Evolutionary conservation across 192 early-diverging fungal genomes (phyloP).

Genomic region (Coemansia sp.): DNA sequence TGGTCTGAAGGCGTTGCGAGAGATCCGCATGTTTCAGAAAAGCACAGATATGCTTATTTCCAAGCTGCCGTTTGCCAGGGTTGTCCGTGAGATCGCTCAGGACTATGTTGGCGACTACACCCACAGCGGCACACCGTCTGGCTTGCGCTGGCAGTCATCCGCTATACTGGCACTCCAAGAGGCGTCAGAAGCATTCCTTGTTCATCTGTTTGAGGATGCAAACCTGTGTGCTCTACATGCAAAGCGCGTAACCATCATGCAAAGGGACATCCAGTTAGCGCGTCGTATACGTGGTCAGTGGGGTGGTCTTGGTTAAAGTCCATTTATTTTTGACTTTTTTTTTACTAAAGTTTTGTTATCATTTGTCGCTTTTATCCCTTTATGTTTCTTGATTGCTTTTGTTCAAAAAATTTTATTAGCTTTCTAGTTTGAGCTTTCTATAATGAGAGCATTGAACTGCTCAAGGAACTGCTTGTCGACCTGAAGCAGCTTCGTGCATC

Average conservation of each 20-base stretch:
- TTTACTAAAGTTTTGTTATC: neutral
- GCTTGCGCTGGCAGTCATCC: slow-evolving; percentile 68
- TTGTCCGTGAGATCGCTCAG: slow-evolving; percentile 70
- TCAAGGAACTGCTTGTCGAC: slow-evolving; percentile 30
- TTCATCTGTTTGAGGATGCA: slow-evolving; percentile 87
- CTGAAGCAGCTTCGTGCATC: slow-evolving; percentile 34
- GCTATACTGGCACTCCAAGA: slow-evolving; percentile 83
- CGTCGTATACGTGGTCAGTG: slow-evolving; percentile 83
- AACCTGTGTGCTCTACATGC: slow-evolving; percentile 93
- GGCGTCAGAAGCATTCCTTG: slow-evolving; percentile 76
- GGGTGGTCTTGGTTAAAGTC: slow-evolving; percentile 62
- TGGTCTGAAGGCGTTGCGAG: slow-evolving; percentile 77
- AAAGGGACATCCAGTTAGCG: slow-evolving; percentile 88
- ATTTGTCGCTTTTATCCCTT: neutral
- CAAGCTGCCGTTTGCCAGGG: slow-evolving; percentile 85
- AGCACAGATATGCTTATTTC: slow-evolving; percentile 73
- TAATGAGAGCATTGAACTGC: slow-evolving; percentile 34
- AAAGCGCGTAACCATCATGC: slow-evolving; percentile 93
- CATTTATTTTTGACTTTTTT: slow-evolving; percentile 3
- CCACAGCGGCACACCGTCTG: slow-evolving; percentile 37
- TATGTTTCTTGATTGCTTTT: slow-evolving; percentile 3
- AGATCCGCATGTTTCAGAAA: slow-evolving; percentile 86
- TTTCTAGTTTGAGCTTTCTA: neutral
- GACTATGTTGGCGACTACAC: slow-evolving; percentile 53
- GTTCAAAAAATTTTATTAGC: slow-evolving; percentile 1